These are phyloP conservation scores for Coleophoma eucalyptorum DNA, from an alignment of 2,329 filamentous ascomycete species.

Conservation along the genomic window DNA sequence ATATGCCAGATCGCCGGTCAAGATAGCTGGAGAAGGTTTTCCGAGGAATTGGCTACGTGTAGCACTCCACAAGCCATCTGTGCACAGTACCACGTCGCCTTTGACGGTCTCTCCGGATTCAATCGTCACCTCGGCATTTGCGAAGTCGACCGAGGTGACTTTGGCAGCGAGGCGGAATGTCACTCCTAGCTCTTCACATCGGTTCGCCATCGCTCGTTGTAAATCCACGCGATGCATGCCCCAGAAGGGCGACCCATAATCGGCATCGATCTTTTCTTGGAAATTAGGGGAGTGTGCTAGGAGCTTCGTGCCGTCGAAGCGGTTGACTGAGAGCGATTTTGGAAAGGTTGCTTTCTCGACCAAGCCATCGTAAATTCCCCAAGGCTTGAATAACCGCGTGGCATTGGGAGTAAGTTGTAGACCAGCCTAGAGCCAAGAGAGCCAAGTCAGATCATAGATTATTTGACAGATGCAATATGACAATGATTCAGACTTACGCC, in stretches of 20 bases:
- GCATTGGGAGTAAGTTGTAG: slow-evolving; percentile 26
- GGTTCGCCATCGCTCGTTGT: slow-evolving; percentile 36
- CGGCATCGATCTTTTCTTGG: slow-evolving; percentile 15
- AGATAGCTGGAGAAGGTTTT: slow-evolving; percentile 41
- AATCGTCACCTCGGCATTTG: slow-evolving; percentile 12
- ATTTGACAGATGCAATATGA: neutral
- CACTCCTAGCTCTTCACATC: slow-evolving; percentile 34
- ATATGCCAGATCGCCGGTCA: slow-evolving; percentile 64
- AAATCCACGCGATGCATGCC: slow-evolving; percentile 45
- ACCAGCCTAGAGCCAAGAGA: slow-evolving; percentile 14
- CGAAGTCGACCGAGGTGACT: slow-evolving; percentile 25
- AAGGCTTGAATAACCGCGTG: slow-evolving; percentile 23
- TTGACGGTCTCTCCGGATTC: slow-evolving; percentile 26
- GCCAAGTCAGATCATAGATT: neutral
- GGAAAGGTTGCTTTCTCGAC: slow-evolving; percentile 32
- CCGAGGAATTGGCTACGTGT: slow-evolving; percentile 47
- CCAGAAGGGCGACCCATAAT: slow-evolving; percentile 32
- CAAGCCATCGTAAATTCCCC: slow-evolving; percentile 20
- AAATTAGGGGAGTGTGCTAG: slow-evolving; percentile 22
- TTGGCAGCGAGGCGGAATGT: slow-evolving; percentile 32
- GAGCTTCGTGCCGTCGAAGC: slow-evolving; percentile 42
- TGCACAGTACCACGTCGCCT: slow-evolving; percentile 57
- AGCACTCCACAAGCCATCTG: slow-evolving; percentile 61
- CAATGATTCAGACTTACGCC: slow-evolving; percentile 12
- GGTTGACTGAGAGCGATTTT: slow-evolving; percentile 43